Evolutionary conservation across 2,329 filamentous ascomycete species (phyloP).

Genomic region (Monilinia fructicola): DNA sequence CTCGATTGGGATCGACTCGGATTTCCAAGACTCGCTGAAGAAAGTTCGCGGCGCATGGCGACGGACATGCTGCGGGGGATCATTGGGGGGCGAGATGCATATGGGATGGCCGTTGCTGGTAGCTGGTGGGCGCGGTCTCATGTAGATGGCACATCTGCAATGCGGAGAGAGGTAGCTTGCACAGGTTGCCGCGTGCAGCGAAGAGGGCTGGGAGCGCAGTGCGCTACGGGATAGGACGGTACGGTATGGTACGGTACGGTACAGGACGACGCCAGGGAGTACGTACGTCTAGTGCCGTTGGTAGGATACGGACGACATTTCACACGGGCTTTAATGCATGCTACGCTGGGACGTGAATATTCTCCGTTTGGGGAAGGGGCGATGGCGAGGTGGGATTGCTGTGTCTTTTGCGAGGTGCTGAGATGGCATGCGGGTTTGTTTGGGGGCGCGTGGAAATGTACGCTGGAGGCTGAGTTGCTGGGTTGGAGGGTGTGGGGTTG

Average conservation of each 20-base stretch:
- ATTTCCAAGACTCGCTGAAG: background rate
- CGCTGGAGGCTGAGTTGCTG: background rate
- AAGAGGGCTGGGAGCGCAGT: no score
- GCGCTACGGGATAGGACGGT: no score
- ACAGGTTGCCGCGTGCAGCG: background rate
- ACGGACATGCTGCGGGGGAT: background rate
- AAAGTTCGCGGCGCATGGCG: background rate
- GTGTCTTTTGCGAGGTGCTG: background rate
- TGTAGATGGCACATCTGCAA: background rate
- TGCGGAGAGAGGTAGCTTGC: background rate
- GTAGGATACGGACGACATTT: background rate
- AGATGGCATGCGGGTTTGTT: background rate
- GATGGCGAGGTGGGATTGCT: background rate
- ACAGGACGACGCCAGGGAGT: no score
- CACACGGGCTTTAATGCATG: background rate
- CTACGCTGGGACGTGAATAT: conserved; percentile 1
- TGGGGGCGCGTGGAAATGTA: background rate
- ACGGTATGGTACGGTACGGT: background rate
- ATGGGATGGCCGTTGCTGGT: background rate
- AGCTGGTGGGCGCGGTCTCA: background rate
- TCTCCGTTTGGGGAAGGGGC: background rate
- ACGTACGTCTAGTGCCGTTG: no score
- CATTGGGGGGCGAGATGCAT: background rate
- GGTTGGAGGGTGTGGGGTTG: no score
- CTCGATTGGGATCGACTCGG: background rate